Conservation (phyloP, 352 stramenopile species). For the Pythium insidiosum region DNA sequence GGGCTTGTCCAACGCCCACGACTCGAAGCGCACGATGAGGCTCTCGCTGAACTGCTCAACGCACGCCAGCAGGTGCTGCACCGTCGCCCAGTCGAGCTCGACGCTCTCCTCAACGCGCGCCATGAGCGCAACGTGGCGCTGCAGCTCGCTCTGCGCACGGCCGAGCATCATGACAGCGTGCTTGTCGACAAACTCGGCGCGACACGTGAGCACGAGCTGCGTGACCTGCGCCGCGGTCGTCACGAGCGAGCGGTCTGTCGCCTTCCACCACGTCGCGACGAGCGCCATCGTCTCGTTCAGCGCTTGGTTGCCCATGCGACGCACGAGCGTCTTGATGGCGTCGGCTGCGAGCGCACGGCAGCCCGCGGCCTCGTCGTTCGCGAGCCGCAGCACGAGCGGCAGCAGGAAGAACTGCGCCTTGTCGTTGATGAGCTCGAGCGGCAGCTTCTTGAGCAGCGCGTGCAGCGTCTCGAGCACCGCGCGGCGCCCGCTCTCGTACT, state of each 20-base stretch:
- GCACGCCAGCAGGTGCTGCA: slow-evolving; percentile 53
- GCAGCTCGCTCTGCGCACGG: slow-evolving; percentile 27
- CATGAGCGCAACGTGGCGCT: slow-evolving; percentile 24
- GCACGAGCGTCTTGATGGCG: slow-evolving; percentile 80
- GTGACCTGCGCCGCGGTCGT: slow-evolving; percentile 70
- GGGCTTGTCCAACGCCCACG: slow-evolving; percentile 33
- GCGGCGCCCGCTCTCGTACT: slow-evolving; percentile 90
- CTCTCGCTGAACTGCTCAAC: slow-evolving; percentile 61
- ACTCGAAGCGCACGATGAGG: slow-evolving; percentile 45
- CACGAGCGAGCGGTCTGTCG: slow-evolving; percentile 53
- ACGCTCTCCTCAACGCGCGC: slow-evolving; percentile 26
- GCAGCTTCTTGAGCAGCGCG: slow-evolving; percentile 89
- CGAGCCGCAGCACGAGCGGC: slow-evolving; percentile 92
- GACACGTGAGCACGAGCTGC: slow-evolving; percentile 55
- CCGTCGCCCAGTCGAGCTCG: slow-evolving; percentile 51
- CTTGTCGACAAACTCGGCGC: slow-evolving; percentile 72
- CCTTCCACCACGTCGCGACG: slow-evolving; percentile 80
- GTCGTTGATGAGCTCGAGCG: slow-evolving; percentile 86
- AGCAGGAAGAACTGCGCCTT: slow-evolving; percentile 93
- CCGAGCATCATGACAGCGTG: slow-evolving; percentile 34
- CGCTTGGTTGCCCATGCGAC: slow-evolving; percentile 85
- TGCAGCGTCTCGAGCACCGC: slow-evolving; percentile 87
- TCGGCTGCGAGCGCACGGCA: slow-evolving; percentile 82
- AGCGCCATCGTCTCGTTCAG: slow-evolving; percentile 88
- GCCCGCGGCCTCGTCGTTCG: slow-evolving; percentile 91